These are phyloP conservation scores for Phytophthora ohioensis DNA, from an alignment of 352 stramenopile species.

Conservation along the genomic window DNA sequence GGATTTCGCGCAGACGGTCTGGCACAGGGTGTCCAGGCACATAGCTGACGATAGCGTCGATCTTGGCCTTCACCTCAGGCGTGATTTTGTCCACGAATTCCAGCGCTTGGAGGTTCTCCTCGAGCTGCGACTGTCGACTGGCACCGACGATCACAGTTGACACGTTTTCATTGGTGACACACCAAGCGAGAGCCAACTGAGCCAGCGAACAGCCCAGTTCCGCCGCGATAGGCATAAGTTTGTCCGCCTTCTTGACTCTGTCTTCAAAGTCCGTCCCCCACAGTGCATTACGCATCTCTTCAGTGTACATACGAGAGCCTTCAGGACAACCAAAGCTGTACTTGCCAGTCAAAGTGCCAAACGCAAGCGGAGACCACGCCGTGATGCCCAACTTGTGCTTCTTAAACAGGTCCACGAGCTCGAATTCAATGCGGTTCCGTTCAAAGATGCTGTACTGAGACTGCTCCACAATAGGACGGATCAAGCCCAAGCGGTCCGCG, in stretches of 20 bases:
- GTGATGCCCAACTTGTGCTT: conserved; percentile 22
- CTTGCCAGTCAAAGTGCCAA: conserved; percentile 66
- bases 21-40: background rate
- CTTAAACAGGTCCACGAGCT: conserved; percentile 33
- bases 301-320: background rate
- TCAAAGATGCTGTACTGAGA: conserved; percentile 68
- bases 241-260: background rate
- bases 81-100: conserved; percentile 19
- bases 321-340: conserved; percentile 38
- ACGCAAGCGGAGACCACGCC: conserved; percentile 56
- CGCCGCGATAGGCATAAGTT: background rate
- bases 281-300: conserved; percentile 1
- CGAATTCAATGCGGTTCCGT: conserved; percentile 53
- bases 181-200: background rate
- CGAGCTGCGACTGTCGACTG: conserved; percentile 4
- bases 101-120: conserved; percentile 19
- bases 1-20: conserved; percentile 1
- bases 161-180: background rate
- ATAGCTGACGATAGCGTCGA: conserved; percentile 11
- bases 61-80: conserved; percentile 14
- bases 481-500: conserved; percentile 41
- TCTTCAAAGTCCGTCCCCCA: background rate
- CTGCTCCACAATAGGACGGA: conserved; percentile 57
- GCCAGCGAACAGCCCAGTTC: background rate
- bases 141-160: background rate